Evolutionary conservation across 2,329 filamentous ascomycete species (phyloP).

Genomic region (Alternaria triticimaculans): DNA sequence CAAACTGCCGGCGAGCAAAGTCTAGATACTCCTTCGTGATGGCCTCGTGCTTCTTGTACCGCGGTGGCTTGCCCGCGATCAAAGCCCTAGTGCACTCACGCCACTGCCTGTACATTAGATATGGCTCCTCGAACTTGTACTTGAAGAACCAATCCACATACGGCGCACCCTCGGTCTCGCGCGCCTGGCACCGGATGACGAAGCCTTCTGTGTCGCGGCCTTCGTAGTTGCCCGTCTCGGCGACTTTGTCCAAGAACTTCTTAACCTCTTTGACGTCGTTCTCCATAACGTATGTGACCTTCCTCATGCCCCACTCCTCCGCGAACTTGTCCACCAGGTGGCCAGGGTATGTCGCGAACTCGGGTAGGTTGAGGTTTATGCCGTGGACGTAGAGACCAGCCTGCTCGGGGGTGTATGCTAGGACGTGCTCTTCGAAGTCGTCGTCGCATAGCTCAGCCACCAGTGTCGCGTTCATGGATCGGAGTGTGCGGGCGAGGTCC

Average conservation of each 20-base stretch:
- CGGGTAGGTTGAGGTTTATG: constrained; percentile 92
- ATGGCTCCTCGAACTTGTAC: constrained; percentile 99
- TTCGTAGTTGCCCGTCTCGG: constrained; percentile 86
- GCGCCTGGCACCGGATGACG: constrained; percentile 85
- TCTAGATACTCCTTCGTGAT: constrained; percentile 91
- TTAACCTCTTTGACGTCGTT: constrained; percentile 77
- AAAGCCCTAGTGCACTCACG: constrained; percentile 93
- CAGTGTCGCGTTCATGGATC: constrained; percentile 85
- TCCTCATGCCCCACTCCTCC: constrained; percentile 90
- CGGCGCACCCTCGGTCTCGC: constrained; percentile 58
- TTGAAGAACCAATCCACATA: constrained; percentile 99
- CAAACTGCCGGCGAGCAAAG: constrained; percentile 78
- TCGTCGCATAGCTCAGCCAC: constrained; percentile 98
- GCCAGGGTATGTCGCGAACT: constrained; percentile 87
- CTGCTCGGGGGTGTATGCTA: constrained; percentile 81
- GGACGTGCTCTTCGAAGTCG: constrained; percentile 93
- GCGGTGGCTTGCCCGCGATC: constrained; percentile 76
- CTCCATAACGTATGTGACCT: constrained; percentile 80
- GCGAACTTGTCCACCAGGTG: constrained; percentile 87
- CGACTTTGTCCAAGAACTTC: constrained; percentile 80
- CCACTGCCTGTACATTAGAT: constrained; percentile 99
- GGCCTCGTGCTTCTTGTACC: constrained; percentile 81
- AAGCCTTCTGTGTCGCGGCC: constrained; percentile 96
- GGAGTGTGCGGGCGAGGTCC: constrained; percentile 78
- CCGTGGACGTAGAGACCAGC: constrained; percentile 95